Conservation (phyloP, 2,329 filamentous ascomycete genomes). For the Apiospora koreana region DNA sequence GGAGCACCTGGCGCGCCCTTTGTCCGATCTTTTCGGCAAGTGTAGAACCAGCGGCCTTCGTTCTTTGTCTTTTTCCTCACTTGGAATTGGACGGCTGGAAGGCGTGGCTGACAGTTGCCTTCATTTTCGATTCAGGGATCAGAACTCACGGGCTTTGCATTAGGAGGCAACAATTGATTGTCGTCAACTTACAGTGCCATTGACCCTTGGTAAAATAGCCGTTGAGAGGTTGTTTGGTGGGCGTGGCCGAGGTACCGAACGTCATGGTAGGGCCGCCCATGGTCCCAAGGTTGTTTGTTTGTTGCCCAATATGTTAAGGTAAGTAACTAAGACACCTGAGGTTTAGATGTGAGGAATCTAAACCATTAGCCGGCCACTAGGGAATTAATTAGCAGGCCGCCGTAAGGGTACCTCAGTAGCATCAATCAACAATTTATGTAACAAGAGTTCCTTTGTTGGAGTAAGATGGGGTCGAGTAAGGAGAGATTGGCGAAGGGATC, state of each 20-base stretch:
- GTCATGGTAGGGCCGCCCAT: constrained; percentile 10
- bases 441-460: background rate
- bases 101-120: constrained; percentile 53
- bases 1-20: constrained; percentile 28
- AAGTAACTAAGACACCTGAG: too few relatives aligned
- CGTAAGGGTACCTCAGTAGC: too few relatives aligned
- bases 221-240: constrained; percentile 12
- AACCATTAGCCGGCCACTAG: background rate
- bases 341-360: background rate
- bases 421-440: background rate
- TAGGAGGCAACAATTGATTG: background rate
- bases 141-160: background rate
- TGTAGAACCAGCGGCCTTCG: constrained; percentile 54
- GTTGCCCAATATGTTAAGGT: too few relatives aligned
- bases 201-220: constrained; percentile 17
- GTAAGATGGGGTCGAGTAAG: background rate
- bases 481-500: background rate
- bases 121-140: background rate
- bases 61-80: constrained; percentile 52
- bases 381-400: too few relatives aligned
- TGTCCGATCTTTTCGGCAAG: constrained; percentile 48
- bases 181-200: constrained; percentile 24
- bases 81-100: constrained; percentile 49
- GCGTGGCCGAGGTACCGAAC: constrained; percentile 13
- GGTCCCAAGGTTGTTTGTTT: too few relatives aligned